phyloP scores from a whole-genome alignment of 2,329 filamentous ascomycete species.

The Paraconiothyrium brasiliense region DNA sequence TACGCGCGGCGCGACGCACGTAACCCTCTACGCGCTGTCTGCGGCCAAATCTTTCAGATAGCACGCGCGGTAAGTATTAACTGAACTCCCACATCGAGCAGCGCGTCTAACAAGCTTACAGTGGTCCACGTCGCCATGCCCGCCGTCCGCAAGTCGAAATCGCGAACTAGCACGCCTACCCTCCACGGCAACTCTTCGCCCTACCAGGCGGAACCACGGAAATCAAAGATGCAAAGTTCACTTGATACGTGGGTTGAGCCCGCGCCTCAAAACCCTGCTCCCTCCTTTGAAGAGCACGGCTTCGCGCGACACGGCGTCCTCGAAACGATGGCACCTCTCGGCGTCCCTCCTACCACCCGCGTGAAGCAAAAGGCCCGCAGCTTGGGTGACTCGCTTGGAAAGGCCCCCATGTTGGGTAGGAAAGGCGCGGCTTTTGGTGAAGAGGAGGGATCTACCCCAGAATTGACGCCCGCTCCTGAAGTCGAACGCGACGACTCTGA shows the following conservation, averaged over 20 bases:
- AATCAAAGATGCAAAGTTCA: conserved; percentile 48
- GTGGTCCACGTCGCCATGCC: conserved; percentile 46
- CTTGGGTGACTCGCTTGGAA: conserved; percentile 47
- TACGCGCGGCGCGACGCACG: conserved; percentile 40
- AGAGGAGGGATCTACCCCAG: conserved; percentile 57
- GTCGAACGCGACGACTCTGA: conserved; percentile 52
- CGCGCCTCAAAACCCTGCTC: conserved; percentile 59
- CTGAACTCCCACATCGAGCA: conserved; percentile 22
- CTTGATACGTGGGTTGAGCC: conserved; percentile 67
- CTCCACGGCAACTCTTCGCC: conserved; percentile 41
- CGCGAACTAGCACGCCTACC: conserved; percentile 49
- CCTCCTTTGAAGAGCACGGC: conserved; percentile 82
- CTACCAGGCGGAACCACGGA: conserved; percentile 32
- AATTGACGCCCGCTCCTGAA: conserved; percentile 54
- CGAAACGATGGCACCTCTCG: conserved; percentile 84
- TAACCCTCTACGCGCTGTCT: conserved; percentile 37
- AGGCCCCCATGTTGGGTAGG: conserved; percentile 53
- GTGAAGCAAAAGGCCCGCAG: conserved; percentile 65
- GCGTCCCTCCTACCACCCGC: conserved; percentile 72
- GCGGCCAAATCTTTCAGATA: conserved; percentile 36
- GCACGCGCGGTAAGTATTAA: conserved; percentile 45
- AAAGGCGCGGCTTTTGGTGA: conserved; percentile 50
- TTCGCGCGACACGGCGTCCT: conserved; percentile 79
- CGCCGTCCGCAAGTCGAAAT: conserved; percentile 49
- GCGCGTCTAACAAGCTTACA: conserved; percentile 44